These are phyloP conservation scores for Ogataea philodendri DNA, from an alignment of 805 yeast genomes.

Conservation along the genomic window DNA sequence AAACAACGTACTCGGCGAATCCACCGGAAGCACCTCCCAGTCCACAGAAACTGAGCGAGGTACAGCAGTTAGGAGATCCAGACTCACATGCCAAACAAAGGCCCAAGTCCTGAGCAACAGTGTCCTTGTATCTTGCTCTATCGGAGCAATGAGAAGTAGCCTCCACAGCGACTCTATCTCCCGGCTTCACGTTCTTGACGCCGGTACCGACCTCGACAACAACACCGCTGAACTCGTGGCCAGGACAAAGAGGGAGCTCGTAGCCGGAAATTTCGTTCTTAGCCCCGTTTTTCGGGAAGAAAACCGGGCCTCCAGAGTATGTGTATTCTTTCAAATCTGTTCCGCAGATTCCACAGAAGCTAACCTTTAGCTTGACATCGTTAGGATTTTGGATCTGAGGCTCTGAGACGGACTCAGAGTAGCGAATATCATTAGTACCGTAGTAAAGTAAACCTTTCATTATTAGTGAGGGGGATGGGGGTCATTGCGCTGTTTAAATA, in stretches of 20 bases:
- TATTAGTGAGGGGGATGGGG: neutral
- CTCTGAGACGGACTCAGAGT: constrained; percentile 25
- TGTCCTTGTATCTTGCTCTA: constrained; percentile 26
- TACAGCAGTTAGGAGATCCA: constrained; percentile 55
- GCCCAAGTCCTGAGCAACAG: constrained; percentile 14
- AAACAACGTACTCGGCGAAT: constrained; percentile 43
- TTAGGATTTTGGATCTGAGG: constrained; percentile 36
- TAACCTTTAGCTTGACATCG: constrained; percentile 45
- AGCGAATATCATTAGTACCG: constrained; percentile 23
- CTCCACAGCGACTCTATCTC: constrained; percentile 48
- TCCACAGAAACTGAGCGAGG: constrained; percentile 39
- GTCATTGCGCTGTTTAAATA: too few species aligned
- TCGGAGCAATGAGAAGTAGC: constrained; percentile 51
- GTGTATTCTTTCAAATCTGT: constrained; percentile 48
- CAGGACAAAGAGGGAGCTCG: constrained; percentile 41
- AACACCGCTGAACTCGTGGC: constrained; percentile 50
- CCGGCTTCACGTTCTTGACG: constrained; percentile 41
- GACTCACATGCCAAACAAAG: constrained; percentile 48
- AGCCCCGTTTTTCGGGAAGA: constrained; percentile 43
- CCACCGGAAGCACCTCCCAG: constrained; percentile 56
- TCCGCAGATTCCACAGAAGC: constrained; percentile 59
- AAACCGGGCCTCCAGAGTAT: constrained; percentile 45
- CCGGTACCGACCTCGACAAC: constrained; percentile 44
- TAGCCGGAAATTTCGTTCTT: constrained; percentile 36
- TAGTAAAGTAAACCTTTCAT: constrained; percentile 27